Evolutionary conservation across 257 asterid species (phyloP).

Genomic region (Plectranthus barbatus): DNA sequence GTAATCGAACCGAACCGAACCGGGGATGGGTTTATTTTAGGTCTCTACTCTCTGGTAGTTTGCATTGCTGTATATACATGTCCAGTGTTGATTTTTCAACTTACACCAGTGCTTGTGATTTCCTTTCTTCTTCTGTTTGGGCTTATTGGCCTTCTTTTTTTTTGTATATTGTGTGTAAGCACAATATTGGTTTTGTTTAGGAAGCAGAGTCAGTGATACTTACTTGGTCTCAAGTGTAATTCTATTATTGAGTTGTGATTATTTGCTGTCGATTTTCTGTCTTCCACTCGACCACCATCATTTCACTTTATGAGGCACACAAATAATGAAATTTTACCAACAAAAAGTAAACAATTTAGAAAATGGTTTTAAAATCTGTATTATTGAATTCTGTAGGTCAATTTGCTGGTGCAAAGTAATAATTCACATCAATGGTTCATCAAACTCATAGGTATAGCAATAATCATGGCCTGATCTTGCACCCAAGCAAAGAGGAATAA

Average conservation of each 20-base stretch:
- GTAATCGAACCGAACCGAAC: too few species aligned
- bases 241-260: conserved; percentile 4
- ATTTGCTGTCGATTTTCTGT: background rate
- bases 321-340: too few species aligned
- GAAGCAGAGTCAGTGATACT: conserved; percentile 24
- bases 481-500: background rate
- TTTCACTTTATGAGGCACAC: too few species aligned
- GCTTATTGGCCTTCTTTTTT: conserved; percentile 19
- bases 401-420: conserved; percentile 13
- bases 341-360: too few species aligned
- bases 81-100: conserved; percentile 4
- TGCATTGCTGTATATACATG: conserved; percentile 25
- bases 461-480: background rate
- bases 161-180: conserved; percentile 33
- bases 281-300: too few species aligned
- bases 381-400: conserved; percentile 2
- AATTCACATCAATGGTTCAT: background rate
- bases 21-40: conserved; percentile 22
- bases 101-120: conserved; percentile 12
- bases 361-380: too few species aligned
- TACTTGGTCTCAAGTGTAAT: conserved; percentile 16
- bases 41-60: conserved; percentile 16
- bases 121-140: background rate
- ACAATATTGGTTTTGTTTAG: conserved; percentile 31
- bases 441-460: background rate